Conservation (phyloP, 352 stramenopile species). For the Globisporangium emineosum region DNA sequence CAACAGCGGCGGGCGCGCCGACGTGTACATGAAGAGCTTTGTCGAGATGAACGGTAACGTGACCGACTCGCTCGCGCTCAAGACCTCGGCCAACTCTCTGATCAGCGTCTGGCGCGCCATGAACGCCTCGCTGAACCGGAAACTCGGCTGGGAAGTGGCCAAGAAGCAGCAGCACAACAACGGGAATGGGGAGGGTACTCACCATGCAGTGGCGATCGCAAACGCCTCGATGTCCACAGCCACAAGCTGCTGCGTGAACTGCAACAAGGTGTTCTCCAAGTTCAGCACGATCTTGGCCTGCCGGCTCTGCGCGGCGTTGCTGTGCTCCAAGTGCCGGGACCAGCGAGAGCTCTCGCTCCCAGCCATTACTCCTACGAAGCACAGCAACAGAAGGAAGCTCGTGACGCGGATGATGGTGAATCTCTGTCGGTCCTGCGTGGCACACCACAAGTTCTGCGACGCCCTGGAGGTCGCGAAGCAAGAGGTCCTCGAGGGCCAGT, state of each 20-base stretch:
- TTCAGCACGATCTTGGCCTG: slow-evolving; percentile 8
- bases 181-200: neutral
- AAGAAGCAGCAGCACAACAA: neutral
- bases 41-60: slow-evolving; percentile 43
- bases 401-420: neutral
- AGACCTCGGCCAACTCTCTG: slow-evolving; percentile 20
- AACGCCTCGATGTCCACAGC: neutral
- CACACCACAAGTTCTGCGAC: neutral
- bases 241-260: neutral
- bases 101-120: slow-evolving; percentile 18
- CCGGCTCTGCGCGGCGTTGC: slow-evolving; percentile 4
- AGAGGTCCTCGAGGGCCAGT: slow-evolving; percentile 11
- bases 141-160: slow-evolving; percentile 9
- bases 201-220: neutral
- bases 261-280: slow-evolving; percentile 6
- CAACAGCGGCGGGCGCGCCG: slow-evolving; percentile 28
- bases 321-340: slow-evolving; percentile 17
- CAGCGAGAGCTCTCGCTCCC: slow-evolving; percentile 4
- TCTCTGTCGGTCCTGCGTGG: slow-evolving; percentile 4
- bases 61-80: slow-evolving; percentile 37
- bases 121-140: neutral
- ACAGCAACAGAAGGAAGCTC: neutral
- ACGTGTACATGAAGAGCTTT: slow-evolving; percentile 44
- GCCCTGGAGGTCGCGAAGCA: slow-evolving; percentile 7
- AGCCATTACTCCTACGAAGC: neutral